Percentiles rank a stretch among this genome's conserved stretches.
Conservation (phyloP, 345 rosid genomes). For the Gossypium herbaceum region DNA sequence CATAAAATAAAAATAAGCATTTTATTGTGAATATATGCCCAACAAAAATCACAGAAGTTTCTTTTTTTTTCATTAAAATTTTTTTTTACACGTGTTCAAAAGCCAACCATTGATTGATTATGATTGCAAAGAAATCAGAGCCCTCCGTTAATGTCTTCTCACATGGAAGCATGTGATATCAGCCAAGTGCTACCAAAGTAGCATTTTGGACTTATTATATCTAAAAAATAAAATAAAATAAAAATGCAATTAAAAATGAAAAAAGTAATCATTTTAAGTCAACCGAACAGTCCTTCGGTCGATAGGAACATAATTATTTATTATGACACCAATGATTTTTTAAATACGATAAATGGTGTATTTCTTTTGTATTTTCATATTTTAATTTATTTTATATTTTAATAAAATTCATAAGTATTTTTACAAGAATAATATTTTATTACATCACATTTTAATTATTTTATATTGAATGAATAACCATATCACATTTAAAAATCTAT, state of each 20-base stretch:
- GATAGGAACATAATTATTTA: not conserved
- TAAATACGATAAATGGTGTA: too few species aligned
- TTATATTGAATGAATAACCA: not conserved
- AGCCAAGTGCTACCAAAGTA: conserved; percentile 37
- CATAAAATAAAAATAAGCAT: too few species aligned
- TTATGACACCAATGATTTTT: not conserved
- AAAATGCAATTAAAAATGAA: not conserved
- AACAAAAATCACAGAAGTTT: not conserved
- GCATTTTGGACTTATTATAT: conserved; percentile 49
- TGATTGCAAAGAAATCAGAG: conserved; percentile 18
- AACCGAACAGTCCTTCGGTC: not conserved
- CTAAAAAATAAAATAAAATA: conserved; percentile 6
- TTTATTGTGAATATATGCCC: not conserved
- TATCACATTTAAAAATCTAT: too few species aligned
- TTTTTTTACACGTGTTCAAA: not conserved
- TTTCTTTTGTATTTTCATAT: too few species aligned
- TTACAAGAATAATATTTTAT: too few species aligned
- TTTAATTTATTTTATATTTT: not conserved
- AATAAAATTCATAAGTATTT: too few species aligned
- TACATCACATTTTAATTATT: too few species aligned
- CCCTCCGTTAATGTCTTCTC: conserved; percentile 28
- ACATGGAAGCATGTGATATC: conserved; percentile 70
- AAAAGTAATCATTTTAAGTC: not conserved
- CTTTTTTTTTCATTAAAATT: not conserved
- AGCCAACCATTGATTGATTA: not conserved